A percentile compares a stretch with the other conserved stretches of the same genome.
Conservation (phyloP, 495 filamentous ascomycete genomes). For the Pyrenula aspistea region DNA sequence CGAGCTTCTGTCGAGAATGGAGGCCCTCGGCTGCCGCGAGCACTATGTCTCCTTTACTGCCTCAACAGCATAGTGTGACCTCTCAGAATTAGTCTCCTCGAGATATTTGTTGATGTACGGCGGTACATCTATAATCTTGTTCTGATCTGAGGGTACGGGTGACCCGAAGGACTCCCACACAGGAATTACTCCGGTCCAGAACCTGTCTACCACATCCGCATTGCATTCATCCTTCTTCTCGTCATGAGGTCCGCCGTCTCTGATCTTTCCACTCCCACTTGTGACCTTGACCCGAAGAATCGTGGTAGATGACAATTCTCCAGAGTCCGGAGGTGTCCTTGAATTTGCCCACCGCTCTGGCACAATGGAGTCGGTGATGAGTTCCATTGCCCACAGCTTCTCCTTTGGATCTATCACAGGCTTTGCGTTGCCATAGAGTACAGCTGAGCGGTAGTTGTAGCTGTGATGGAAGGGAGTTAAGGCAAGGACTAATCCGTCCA, state of each 20-base stretch:
- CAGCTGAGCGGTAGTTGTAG: constrained; percentile 81
- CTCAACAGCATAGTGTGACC: constrained; percentile 37
- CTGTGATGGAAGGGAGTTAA: constrained; percentile 70
- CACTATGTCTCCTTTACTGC: constrained; percentile 16
- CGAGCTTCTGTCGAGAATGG: no score
- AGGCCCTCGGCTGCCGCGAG: no score
- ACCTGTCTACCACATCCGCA: constrained; percentile 41
- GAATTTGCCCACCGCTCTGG: constrained; percentile 56
- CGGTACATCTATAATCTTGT: constrained; percentile 47
- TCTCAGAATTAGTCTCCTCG: constrained; percentile 37
- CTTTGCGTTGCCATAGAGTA: constrained; percentile 63
- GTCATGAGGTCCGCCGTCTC: constrained; percentile 57
- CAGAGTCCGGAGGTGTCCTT: constrained; percentile 56
- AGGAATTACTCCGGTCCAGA: constrained; percentile 83
- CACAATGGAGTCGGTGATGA: constrained; percentile 68
- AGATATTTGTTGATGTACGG: constrained; percentile 50
- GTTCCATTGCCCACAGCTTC: constrained; percentile 72
- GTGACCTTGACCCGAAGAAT: constrained; percentile 60
- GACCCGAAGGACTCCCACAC: constrained; percentile 52
- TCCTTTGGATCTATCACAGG: constrained; percentile 56
- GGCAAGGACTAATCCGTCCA: constrained; percentile 67
- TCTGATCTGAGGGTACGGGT: constrained; percentile 53
- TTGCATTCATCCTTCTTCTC: constrained; percentile 56
- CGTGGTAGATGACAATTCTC: constrained; percentile 67
- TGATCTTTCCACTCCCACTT: constrained; percentile 68